Percentiles rank a stretch among this genome's conserved stretches.
Evolutionary conservation across 805 yeast genomes (phyloP).

Genomic region (Lachancea mirantina): DNA sequence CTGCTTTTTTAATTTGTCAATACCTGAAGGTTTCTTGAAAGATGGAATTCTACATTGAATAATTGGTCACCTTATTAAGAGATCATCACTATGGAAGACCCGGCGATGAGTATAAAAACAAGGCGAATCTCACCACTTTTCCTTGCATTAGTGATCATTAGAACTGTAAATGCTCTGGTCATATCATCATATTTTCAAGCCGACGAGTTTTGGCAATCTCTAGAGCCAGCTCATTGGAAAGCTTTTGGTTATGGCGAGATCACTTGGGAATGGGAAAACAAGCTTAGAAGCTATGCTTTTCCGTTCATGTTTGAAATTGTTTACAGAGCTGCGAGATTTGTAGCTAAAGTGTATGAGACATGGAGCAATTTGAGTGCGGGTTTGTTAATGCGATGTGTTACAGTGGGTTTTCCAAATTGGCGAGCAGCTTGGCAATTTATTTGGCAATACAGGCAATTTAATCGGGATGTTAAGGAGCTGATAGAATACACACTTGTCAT

Average conservation of each 20-base stretch:
- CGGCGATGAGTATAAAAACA: too few relatives aligned
- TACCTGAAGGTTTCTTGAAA: too few relatives aligned
- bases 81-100: too few relatives aligned
- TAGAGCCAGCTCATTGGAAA: conserved; percentile 81
- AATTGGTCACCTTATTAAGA: too few relatives aligned
- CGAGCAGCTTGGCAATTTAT: conserved; percentile 9
- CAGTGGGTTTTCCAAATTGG: conserved; percentile 3
- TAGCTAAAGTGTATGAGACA: too few relatives aligned
- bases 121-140: too few relatives aligned
- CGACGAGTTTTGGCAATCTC: conserved; percentile 88
- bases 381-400: too few relatives aligned
- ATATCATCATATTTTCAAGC: conserved; percentile 84
- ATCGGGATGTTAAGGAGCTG: conserved; percentile 23
- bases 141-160: conserved; percentile 26
- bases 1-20: too few relatives aligned
- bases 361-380: too few relatives aligned
- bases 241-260: conserved; percentile 74
- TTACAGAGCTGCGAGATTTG: conserved; percentile 8
- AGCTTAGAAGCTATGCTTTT: conserved; percentile 69
- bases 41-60: too few relatives aligned
- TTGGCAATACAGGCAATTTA: conserved; percentile 6
- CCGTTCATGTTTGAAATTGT: conserved; percentile 56
- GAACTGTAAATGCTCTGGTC: conserved; percentile 57
- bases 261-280: conserved; percentile 92
- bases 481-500: conserved; percentile 38